Percentiles rank a stretch among this genome's conserved stretches.
Evolutionary conservation across 176 grass and related monocot genomes (phyloP).

Genomic region (Zoysia japonica): DNA sequence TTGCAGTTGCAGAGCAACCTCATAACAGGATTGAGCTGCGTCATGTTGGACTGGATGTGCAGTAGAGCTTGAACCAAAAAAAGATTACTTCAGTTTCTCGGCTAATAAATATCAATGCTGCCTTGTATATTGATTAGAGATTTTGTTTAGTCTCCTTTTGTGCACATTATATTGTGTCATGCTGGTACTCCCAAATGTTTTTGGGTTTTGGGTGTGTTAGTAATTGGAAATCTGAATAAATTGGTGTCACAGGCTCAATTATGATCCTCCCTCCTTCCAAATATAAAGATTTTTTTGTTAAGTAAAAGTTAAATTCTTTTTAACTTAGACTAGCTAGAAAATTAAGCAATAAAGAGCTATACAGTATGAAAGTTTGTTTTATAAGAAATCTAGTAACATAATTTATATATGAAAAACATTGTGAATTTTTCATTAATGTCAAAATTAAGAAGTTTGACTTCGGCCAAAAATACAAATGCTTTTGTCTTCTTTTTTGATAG

Average conservation of each 20-base stretch:
- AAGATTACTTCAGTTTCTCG: background rate
- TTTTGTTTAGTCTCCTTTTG: constrained; percentile 21
- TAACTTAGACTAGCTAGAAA: too few relatives aligned
- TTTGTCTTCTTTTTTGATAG: background rate
- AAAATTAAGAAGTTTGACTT: too few relatives aligned
- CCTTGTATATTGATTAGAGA: constrained; percentile 32
- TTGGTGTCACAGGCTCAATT: background rate
- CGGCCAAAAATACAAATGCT: too few relatives aligned
- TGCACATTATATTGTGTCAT: constrained; percentile 29
- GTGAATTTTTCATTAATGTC: too few relatives aligned
- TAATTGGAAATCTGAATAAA: constrained; percentile 24
- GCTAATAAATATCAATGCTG: constrained; percentile 36
- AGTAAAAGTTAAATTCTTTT: too few relatives aligned
- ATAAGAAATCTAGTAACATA: too few relatives aligned
- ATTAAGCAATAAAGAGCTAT: too few relatives aligned
- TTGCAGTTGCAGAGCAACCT: constrained; percentile 35
- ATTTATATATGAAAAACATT: too few relatives aligned
- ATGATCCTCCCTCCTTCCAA: background rate
- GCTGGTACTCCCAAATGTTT: constrained; percentile 13
- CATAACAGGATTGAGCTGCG: constrained; percentile 4
- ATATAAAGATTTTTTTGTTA: too few relatives aligned
- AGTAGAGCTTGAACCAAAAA: constrained; percentile 8
- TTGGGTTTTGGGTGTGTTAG: background rate
- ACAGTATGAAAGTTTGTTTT: too few relatives aligned
- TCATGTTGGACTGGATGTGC: constrained; percentile 24